Conservation (phyloP, 805 yeast genomes). For the Myxozyma monticola region DNA sequence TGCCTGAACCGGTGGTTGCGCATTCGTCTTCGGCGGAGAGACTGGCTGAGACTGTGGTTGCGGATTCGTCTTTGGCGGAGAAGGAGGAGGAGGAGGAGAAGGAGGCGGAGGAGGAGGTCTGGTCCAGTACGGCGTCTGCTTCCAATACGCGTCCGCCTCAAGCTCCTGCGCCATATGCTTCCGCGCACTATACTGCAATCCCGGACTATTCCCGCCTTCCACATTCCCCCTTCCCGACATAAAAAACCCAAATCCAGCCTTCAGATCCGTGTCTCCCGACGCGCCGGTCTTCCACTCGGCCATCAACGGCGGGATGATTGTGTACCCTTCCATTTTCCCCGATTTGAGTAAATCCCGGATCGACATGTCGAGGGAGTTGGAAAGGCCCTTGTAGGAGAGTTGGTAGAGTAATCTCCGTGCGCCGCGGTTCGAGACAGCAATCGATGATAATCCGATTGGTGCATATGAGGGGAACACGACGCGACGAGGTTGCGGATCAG, state of each 20-base stretch:
- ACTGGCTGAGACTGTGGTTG: no score
- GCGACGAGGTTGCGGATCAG: no score
- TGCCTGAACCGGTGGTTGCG: no score
- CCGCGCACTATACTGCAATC: slow-evolving; percentile 1
- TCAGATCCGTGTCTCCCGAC: slow-evolving; percentile 10
- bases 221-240: background rate
- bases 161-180: slow-evolving; percentile 2
- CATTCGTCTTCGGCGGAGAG: no score
- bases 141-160: slow-evolving; percentile 2
- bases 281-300: slow-evolving; percentile 17
- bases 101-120: no score
- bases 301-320: slow-evolving; percentile 14
- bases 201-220: slow-evolving; percentile 4
- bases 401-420: slow-evolving; percentile 18
- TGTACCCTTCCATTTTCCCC: slow-evolving; percentile 12
- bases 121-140: no score
- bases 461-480: slow-evolving; percentile 10
- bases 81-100: background rate
- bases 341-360: slow-evolving; percentile 1
- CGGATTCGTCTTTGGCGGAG: background rate
- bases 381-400: slow-evolving; percentile 13
- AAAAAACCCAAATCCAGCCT: background rate
- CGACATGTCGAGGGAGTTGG: slow-evolving; percentile 11
- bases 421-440: slow-evolving; percentile 16
- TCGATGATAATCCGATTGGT: slow-evolving; percentile 7